Evolutionary conservation across 2,329 filamentous ascomycete species (phyloP).

Genomic region (Talaromyces piceae): DNA sequence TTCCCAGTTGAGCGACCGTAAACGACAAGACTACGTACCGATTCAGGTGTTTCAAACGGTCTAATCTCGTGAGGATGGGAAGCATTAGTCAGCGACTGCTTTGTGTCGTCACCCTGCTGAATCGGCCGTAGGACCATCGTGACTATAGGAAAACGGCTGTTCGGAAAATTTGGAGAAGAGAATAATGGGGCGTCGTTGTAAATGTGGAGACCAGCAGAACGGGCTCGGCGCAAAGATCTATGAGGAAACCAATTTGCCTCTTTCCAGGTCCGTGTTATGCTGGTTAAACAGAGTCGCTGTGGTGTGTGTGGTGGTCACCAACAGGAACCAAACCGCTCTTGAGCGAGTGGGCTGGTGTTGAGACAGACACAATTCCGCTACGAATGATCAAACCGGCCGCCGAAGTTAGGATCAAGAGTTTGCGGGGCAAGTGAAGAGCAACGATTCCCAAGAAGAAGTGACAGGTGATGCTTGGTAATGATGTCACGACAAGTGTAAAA

Average conservation of each 20-base stretch:
- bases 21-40: neutral
- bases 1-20: too few species aligned
- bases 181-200: too few species aligned
- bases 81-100: neutral
- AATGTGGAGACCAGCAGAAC: too few species aligned
- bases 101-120: neutral
- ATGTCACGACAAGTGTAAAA: neutral
- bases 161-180: neutral
- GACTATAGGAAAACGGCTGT: too few species aligned
- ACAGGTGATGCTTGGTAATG: neutral
- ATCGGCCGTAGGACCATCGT: conserved; percentile 6
- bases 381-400: neutral
- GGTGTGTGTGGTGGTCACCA: neutral
- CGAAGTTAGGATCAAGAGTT: neutral
- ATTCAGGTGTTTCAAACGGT: conserved; percentile 3
- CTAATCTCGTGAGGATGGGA: neutral
- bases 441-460: neutral
- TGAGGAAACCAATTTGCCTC: too few species aligned
- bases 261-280: too few species aligned
- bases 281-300: too few species aligned
- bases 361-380: neutral
- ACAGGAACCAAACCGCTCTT: neutral
- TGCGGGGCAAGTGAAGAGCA: neutral
- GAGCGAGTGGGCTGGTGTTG: neutral
- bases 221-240: too few species aligned